These are phyloP conservation scores for Zopfia rhizophila DNA, from an alignment of 2,329 filamentous ascomycete species.

Conservation along the genomic window DNA sequence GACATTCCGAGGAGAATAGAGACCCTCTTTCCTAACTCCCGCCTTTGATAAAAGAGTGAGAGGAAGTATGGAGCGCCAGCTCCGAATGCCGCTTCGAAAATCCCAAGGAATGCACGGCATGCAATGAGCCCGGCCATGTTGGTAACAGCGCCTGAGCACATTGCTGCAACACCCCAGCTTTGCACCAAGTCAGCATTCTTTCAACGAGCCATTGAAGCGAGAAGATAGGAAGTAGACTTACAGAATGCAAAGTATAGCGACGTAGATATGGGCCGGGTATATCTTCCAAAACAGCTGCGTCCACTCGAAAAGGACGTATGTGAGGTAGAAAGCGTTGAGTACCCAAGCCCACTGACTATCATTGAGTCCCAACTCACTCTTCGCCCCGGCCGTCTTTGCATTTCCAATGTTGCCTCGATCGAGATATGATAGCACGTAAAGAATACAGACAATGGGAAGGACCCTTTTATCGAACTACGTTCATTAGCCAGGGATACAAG, in stretches of 20 bases:
- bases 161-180: conserved; percentile 29
- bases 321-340: conserved; percentile 69
- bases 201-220: too few relatives aligned
- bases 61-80: conserved; percentile 39
- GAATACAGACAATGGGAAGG: conserved; percentile 36
- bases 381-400: conserved; percentile 45
- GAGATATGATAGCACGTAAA: conserved; percentile 40
- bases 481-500: too few relatives aligned
- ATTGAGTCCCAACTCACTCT: conserved; percentile 15
- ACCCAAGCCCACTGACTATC: conserved; percentile 66
- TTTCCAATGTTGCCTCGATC: conserved; percentile 48
- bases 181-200: background rate
- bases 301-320: conserved; percentile 52
- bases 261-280: conserved; percentile 31
- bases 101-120: conserved; percentile 16
- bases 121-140: conserved; percentile 16
- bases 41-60: conserved; percentile 48
- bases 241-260: conserved; percentile 25
- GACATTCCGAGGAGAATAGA: conserved; percentile 40
- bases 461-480: conserved; percentile 35
- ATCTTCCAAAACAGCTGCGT: conserved; percentile 47
- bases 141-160: conserved; percentile 15
- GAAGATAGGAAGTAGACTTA: conserved; percentile 2
- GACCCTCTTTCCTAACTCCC: conserved; percentile 43
- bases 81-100: conserved; percentile 21